Base-by-base conservation (phyloP, 495 filamentous ascomycete genomes). In the Sporormia fimetaria region DNA sequence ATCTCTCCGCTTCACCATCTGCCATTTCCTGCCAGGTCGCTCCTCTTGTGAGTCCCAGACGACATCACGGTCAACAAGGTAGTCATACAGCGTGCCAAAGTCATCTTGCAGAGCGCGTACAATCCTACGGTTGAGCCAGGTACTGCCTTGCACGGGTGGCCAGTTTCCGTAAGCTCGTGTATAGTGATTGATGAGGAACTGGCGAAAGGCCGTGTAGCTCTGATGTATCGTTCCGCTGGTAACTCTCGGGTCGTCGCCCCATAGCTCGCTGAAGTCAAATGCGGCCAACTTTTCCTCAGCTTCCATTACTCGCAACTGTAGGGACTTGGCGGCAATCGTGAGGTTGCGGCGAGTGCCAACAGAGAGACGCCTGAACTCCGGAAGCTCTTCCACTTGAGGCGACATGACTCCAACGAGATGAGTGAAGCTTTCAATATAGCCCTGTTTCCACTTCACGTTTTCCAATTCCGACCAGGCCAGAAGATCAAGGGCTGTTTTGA, bases 81-180 rank as follows among this genome's bases (percentile, higher is more conserved):
- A 84, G 54, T 83, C 77, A 42, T 82, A 84, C 11, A 84, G 63
- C 3, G 75, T 68, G 11, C 72, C 69, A 40, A 83, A 81, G 49
- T 84, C 80, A 24, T 65, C 66, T 46, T 78, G 74, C n/a, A 84
- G 58, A 18, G 62, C 57, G 18, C 67, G 61, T 1, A 70, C 70
- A 14, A 80, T 56, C 21, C 64, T 65, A 17, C 78, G 60, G 9
- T 74, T 78, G 21, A 84, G 63, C 72, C 77, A 81, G 17, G 22
- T 67, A 11, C 61, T 62, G 24, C 68, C 67, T 17, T 57, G 58
- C 8, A 59, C 64, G 0, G 75, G 69, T 12, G 78, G 73, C 78
- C 78, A 78, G 26, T 63, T 55, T 14, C 71, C 70, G 51, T 68
- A 70, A 12, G 64, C 51, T 23, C 60, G 59, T 10, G 64, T 57